Conservation (phyloP, 2,329 filamentous ascomycete species). For the Arachnopeziza araneosa region DNA sequence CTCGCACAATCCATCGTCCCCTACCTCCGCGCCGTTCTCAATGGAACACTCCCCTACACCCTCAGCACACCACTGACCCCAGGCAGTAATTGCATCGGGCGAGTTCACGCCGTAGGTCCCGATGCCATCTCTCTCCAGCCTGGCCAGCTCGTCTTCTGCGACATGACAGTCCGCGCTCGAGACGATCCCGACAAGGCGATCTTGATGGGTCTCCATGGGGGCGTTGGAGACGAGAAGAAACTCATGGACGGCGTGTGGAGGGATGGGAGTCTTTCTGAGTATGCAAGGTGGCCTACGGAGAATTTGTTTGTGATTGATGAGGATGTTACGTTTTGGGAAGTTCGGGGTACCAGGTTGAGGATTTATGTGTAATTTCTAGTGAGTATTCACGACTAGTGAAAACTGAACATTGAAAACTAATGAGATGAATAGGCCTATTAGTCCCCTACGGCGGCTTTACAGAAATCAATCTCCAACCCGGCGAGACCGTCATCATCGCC, state of each 20-base stretch:
- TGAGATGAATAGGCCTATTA: constrained; percentile 13
- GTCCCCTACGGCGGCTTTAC: constrained; percentile 42
- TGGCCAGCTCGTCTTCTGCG: constrained; percentile 33
- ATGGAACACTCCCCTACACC: constrained; percentile 28
- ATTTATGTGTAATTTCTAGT: not conserved
- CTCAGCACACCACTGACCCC: constrained; percentile 29
- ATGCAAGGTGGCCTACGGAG: constrained; percentile 33
- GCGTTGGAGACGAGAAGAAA: constrained; percentile 25
- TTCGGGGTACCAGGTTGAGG: constrained; percentile 8
- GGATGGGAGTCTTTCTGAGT: constrained; percentile 32
- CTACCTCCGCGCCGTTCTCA: constrained; percentile 31
- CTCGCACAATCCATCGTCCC: constrained; percentile 2
- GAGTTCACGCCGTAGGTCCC: constrained; percentile 29
- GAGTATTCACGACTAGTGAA: not conserved
- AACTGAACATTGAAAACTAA: constrained; percentile 2
- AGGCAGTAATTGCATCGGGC: constrained; percentile 30
- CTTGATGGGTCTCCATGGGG: constrained; percentile 28
- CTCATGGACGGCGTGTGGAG: constrained; percentile 31
- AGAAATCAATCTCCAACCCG: constrained; percentile 37
- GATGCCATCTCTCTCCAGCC: constrained; percentile 29
- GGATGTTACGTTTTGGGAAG: constrained; percentile 19
- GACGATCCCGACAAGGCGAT: constrained; percentile 30
- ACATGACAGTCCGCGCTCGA: constrained; percentile 31
- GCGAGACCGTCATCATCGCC: constrained; percentile 40
- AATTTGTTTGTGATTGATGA: constrained; percentile 30